These are phyloP conservation scores for Hsuehochloa calcarea DNA, from an alignment of 176 grass and related monocot species.

Conservation along the genomic window DNA sequence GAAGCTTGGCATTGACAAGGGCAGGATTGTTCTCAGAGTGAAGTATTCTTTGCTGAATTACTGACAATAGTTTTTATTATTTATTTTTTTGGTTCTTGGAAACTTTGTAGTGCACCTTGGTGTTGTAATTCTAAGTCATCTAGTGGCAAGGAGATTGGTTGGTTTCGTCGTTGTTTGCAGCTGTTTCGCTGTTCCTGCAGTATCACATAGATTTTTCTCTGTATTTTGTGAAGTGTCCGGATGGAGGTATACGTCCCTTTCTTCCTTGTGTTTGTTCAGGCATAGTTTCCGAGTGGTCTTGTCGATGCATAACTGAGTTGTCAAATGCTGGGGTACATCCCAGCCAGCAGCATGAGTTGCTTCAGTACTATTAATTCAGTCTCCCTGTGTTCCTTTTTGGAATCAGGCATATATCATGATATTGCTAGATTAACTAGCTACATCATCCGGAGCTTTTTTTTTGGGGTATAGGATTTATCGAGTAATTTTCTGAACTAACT, in stretches of 20 bases:
- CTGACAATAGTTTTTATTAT: constrained; percentile 12
- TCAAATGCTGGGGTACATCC: too few species aligned
- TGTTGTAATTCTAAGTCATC: not conserved
- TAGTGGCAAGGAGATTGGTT: not conserved
- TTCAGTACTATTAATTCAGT: too few species aligned
- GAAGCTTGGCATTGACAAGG: constrained; percentile 59
- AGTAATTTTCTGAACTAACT: too few species aligned
- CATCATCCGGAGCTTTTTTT: too few species aligned
- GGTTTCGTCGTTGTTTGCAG: constrained; percentile 10
- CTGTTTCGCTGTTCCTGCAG: not conserved
- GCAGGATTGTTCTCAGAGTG: constrained; percentile 56
- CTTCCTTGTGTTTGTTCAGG: not conserved
- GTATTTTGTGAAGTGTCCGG: not conserved
- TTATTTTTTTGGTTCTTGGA: not conserved
- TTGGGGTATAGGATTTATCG: too few species aligned
- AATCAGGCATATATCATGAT: too few species aligned
- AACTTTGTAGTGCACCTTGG: not conserved
- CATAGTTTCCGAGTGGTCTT: too few species aligned
- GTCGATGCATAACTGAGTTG: too few species aligned
- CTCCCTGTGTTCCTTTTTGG: too few species aligned
- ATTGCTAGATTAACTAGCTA: too few species aligned
- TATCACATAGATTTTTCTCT: not conserved
- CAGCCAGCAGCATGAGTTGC: too few species aligned
- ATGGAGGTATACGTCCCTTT: not conserved
- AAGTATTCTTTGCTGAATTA: constrained; percentile 79